These are phyloP conservation scores for Pythium folliculosum DNA, from an alignment of 352 stramenopile species.

Conservation along the genomic window DNA sequence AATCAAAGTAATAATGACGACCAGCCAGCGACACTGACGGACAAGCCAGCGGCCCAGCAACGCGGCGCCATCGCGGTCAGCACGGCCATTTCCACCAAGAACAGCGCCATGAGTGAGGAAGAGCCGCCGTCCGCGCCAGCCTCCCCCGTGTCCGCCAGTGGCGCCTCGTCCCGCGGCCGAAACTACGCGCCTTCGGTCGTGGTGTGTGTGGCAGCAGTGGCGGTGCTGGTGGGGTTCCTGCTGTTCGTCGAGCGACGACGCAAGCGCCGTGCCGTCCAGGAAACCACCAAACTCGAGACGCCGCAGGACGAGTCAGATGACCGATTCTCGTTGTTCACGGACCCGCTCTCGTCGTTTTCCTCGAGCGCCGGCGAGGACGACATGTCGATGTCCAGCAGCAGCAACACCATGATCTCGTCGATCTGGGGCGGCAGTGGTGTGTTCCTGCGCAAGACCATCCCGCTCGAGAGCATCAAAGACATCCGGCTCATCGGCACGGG, in stretches of 20 bases:
- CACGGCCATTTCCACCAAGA: not conserved
- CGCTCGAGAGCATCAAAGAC: conserved; percentile 1
- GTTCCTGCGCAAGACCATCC: not conserved
- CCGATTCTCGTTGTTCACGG: not conserved
- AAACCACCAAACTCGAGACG: not conserved
- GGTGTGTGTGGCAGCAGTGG: not conserved
- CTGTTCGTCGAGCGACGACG: not conserved
- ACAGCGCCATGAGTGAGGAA: not conserved
- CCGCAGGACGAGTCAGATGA: not conserved
- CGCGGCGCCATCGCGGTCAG: not conserved
- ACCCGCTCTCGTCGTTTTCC: not conserved
- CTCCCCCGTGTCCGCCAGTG: not conserved
- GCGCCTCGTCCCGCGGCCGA: too few species aligned
- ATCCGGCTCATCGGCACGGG: too few species aligned
- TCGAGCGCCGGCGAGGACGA: not conserved
- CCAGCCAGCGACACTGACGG: not conserved
- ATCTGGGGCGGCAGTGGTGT: not conserved
- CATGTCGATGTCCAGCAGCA: not conserved
- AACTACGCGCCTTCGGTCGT: not conserved
- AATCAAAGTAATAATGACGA: too few species aligned
- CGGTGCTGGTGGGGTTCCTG: not conserved
- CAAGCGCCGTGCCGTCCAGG: not conserved
- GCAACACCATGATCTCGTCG: not conserved
- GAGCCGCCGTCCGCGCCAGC: too few species aligned
- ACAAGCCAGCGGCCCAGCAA: not conserved